phyloP scores from a whole-genome alignment of 768 basidiomycete species.

The Boletus edulis region DNA sequence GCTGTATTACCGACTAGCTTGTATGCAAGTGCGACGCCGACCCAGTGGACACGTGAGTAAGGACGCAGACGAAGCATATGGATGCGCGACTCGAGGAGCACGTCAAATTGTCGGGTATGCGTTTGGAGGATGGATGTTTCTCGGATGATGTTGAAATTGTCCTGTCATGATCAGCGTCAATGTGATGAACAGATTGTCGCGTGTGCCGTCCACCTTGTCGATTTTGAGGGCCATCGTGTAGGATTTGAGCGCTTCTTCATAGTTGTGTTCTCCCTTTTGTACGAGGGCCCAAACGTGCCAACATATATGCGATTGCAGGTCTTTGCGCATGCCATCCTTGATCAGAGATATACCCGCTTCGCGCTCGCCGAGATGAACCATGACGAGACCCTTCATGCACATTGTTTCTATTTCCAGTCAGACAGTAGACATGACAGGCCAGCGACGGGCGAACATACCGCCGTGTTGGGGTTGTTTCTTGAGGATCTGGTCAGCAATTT shows the following conservation, averaged over 20 bases:
- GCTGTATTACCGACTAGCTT: slow-evolving; percentile 73
- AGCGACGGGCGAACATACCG: slow-evolving; percentile 49
- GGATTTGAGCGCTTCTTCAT: slow-evolving; percentile 90
- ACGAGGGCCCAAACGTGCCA: slow-evolving; percentile 99
- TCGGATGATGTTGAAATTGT: slow-evolving; percentile 90
- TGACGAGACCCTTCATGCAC: slow-evolving; percentile 93
- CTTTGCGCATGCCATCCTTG: slow-evolving; percentile 77
- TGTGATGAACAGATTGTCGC: not conserved
- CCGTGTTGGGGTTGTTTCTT: slow-evolving; percentile 97
- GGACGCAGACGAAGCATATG: slow-evolving; percentile 79
- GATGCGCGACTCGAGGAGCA: slow-evolving; percentile 78
- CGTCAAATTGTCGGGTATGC: slow-evolving; percentile 78
- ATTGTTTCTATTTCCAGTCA: slow-evolving; percentile 66
- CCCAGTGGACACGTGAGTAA: slow-evolving; percentile 83
- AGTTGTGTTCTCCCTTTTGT: slow-evolving; percentile 92
- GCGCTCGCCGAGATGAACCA: slow-evolving; percentile 74
- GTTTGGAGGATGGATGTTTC: slow-evolving; percentile 89
- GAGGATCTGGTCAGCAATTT: slow-evolving; percentile 89
- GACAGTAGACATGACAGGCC: not conserved
- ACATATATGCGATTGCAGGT: slow-evolving; percentile 88
- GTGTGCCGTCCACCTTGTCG: slow-evolving; percentile 66
- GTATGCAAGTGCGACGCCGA: slow-evolving; percentile 84
- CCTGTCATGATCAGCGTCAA: slow-evolving; percentile 44
- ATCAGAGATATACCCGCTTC: slow-evolving; percentile 83
- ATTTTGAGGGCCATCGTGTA: slow-evolving; percentile 86